Evolutionary conservation across 495 filamentous ascomycete genomes (phyloP).

Genomic region (Cercophora newfieldiana): DNA sequence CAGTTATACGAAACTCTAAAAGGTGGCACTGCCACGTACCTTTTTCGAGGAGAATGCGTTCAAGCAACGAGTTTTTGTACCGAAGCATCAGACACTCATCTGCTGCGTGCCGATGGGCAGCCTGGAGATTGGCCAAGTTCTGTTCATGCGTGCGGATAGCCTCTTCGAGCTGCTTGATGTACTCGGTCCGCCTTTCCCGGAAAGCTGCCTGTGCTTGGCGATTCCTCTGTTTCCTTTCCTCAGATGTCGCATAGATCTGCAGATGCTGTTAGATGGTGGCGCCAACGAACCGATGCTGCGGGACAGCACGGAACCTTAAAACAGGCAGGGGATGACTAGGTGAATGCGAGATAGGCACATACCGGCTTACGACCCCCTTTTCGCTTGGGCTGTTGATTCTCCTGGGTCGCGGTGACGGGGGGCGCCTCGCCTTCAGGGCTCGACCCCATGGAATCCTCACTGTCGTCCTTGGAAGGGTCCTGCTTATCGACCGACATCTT

Average conservation of each 20-base stretch:
- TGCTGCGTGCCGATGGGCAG: slow-evolving; percentile 89
- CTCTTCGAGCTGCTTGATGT: slow-evolving; percentile 97
- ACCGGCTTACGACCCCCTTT: slow-evolving; percentile 98
- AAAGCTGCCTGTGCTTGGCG: slow-evolving; percentile 97
- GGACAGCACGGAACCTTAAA: not conserved
- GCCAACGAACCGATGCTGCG: slow-evolving; percentile 1
- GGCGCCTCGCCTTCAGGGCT: slow-evolving; percentile 53
- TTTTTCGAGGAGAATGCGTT: slow-evolving; percentile 94
- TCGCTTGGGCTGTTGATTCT: slow-evolving; percentile 67
- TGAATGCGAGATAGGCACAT: slow-evolving; percentile 43
- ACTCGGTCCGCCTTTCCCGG: slow-evolving; percentile 93
- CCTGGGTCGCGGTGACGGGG: slow-evolving; percentile 37
- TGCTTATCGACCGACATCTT: slow-evolving; percentile 63
- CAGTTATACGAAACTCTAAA: not conserved
- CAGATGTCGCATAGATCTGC: slow-evolving; percentile 96
- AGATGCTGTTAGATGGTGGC: slow-evolving; percentile 23
- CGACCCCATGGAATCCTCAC: slow-evolving; percentile 56
- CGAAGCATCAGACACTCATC: slow-evolving; percentile 98
- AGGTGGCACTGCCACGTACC: slow-evolving; percentile 48
- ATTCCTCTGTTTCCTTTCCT: slow-evolving; percentile 97
- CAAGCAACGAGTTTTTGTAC: slow-evolving; percentile 96
- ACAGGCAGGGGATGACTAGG: not conserved
- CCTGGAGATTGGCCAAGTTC: slow-evolving; percentile 83
- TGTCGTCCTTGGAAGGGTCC: slow-evolving; percentile 50
- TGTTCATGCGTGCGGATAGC: slow-evolving; percentile 98